Evolutionary conservation across 164 flowering plant species (phyloP).

Genomic region (Echeveria elegans): DNA sequence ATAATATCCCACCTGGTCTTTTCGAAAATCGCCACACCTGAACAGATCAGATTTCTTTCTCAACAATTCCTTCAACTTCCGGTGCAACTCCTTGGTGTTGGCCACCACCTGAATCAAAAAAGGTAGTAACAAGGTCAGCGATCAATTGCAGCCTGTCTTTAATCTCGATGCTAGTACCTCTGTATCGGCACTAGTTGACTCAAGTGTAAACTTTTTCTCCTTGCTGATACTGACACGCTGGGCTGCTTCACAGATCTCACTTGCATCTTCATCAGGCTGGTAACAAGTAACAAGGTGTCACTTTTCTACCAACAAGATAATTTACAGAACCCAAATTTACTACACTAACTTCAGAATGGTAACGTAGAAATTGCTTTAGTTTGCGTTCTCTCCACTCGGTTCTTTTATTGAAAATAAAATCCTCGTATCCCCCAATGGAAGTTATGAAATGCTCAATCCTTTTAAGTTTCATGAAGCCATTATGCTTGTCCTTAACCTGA

Average conservation of each 20-base stretch:
- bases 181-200: not conserved
- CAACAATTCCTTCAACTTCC: not conserved
- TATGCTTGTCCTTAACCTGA: constrained; percentile 26
- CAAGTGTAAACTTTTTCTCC: not conserved
- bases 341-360: constrained; percentile 3
- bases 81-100: not conserved
- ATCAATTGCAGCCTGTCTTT: not conserved
- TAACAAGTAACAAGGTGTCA: not conserved
- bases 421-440: constrained; percentile 34
- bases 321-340: not conserved
- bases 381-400: constrained; percentile 16
- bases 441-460: constrained; percentile 40
- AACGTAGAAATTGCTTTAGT: constrained; percentile 10
- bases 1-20: not conserved
- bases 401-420: constrained; percentile 41
- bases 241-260: not conserved
- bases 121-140: not conserved
- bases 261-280: not conserved
- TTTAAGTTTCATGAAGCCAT: constrained; percentile 25
- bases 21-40: not conserved
- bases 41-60: constrained; percentile 4
- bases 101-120: not conserved
- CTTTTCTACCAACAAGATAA: too few relatives aligned
- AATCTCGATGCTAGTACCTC: not conserved
- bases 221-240: not conserved